Evolutionary conservation across 2,329 filamentous ascomycete species (phyloP), one percentile per base, ranked within the genome.

Genomic region (Trichoderma oligosporum): DNA sequence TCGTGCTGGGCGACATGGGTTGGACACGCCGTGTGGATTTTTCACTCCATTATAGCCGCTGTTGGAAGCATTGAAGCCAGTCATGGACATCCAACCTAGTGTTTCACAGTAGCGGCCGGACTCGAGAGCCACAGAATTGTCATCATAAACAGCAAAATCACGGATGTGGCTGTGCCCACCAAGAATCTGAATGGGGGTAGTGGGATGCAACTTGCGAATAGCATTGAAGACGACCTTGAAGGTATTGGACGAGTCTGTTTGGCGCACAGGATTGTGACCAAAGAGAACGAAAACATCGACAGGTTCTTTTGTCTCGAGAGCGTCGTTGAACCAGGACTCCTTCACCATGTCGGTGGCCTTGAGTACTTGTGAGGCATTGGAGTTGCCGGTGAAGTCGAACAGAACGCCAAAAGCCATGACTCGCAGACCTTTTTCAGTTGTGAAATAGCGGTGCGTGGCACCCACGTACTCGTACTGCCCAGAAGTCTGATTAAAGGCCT

Each of bases 71-170:
- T 78, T 67, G 62, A 87, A 79, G 14, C 84, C 84, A 48, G 77
- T 79, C 71, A 87, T 79, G n/a, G 83, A 80, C 20, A 86, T 67
- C 81, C 83, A 88, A 22, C 85, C 85, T 0, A 87, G 73, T 1
- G 84, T 87, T 71, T 88, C 85, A 66, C 84, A 87, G 69, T 87
- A 88, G 52, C 82, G 77, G 5, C 82, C 84, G 2, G 83, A 82
- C 63, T 86, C 84, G 7, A 87, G 73, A 0, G 78, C 83, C 4
- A 84, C 83, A 5, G 81, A 79, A 63, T 77, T 78, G 56, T 82
- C 76, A 65, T 88, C 85, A 60, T 82, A 85, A 2, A 86, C 80
- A 16, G 76, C 77, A 66, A 86, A 85, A 66, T 88, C 84, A 14
- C 85, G 81, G 59, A 85, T 79, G 65, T 87, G 84, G 35, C 75